A percentile compares a stretch with the other conserved stretches of the same genome.
These are phyloP conservation scores for Geranium incanum DNA, from an alignment of 441 rosid species.

Conservation along the genomic window DNA sequence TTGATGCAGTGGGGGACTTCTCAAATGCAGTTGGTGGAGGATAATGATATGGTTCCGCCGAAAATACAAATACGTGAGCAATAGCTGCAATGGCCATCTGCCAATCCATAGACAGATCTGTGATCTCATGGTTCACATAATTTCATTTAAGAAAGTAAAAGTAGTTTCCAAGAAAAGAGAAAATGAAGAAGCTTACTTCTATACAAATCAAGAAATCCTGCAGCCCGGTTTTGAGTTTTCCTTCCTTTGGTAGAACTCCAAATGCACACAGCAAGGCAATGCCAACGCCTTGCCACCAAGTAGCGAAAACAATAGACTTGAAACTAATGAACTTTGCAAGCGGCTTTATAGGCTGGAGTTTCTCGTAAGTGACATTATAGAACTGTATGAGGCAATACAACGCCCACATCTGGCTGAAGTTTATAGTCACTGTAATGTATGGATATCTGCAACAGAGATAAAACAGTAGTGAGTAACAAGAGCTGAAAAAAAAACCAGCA, in stretches of 20 bases:
- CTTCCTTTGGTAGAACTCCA: slow-evolving; percentile 54
- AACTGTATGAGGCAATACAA: slow-evolving; percentile 81
- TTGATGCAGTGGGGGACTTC: slow-evolving; percentile 35
- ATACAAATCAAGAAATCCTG: slow-evolving; percentile 80
- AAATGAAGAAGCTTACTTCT: slow-evolving; percentile 44
- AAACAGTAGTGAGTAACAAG: no score
- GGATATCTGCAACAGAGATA: slow-evolving; percentile 54
- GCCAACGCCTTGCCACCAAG: slow-evolving; percentile 96
- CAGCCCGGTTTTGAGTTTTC: slow-evolving; percentile 44
- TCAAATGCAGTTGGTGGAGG: slow-evolving; percentile 31
- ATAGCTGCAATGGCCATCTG: slow-evolving; percentile 86
- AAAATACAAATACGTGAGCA: slow-evolving; percentile 70
- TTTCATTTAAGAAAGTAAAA: neutral
- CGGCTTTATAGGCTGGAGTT: slow-evolving; percentile 64
- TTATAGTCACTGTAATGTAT: slow-evolving; percentile 55
- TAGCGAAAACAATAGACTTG: slow-evolving; percentile 85
- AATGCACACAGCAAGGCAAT: slow-evolving; percentile 53
- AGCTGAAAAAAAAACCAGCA: no score
- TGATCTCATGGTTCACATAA: neutral
- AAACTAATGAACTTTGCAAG: slow-evolving; percentile 84
- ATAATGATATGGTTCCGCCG: slow-evolving; percentile 51
- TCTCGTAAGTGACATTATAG: slow-evolving; percentile 66
- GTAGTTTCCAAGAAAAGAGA: neutral
- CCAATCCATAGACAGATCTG: slow-evolving; percentile 10
- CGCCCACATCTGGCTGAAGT: slow-evolving; percentile 98